Conservation (phyloP, 352 stramenopile genomes). For the Globisporangium uncinulatum region DNA sequence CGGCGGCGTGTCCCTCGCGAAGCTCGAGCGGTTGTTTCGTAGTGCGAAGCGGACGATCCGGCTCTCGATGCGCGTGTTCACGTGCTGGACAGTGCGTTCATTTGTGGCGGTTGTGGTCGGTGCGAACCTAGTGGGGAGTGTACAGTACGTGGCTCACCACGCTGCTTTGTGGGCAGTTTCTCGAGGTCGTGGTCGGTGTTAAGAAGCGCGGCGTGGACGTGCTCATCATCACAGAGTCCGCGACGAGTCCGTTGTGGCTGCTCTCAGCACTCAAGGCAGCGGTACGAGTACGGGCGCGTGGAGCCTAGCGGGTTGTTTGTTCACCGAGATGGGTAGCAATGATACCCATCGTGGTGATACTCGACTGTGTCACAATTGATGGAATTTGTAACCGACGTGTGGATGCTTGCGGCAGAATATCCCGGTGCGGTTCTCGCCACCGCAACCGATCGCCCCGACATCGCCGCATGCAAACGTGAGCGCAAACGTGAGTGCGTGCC, state of each 20-base stretch:
- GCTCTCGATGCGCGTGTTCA: not conserved
- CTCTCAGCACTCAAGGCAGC: not conserved
- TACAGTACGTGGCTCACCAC: not conserved
- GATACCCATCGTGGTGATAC: too few species aligned
- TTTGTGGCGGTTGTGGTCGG: not conserved
- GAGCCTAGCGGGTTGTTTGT: too few species aligned
- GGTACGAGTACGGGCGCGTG: not conserved
- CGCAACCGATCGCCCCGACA: not conserved
- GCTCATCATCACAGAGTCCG: not conserved
- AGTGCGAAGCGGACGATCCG: not conserved
- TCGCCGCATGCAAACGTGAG: not conserved
- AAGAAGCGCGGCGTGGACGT: conserved; percentile 2
- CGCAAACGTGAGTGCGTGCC: not conserved
- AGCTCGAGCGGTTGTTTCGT: not conserved
- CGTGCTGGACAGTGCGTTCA: not conserved
- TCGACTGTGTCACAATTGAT: not conserved
- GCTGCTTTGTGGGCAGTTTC: not conserved
- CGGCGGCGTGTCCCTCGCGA: not conserved
- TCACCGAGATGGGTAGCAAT: too few species aligned
- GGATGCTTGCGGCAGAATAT: not conserved
- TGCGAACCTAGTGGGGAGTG: not conserved
- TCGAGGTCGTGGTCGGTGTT: not conserved
- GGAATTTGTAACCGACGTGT: not conserved
- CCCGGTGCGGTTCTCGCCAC: not conserved
- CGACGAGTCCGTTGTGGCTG: not conserved